A percentile compares a stretch with the other conserved stretches of the same genome.
Evolutionary conservation across 139 green algal genomes (phyloP).

Genomic region (Chlamydomonas asymmetrica): DNA sequence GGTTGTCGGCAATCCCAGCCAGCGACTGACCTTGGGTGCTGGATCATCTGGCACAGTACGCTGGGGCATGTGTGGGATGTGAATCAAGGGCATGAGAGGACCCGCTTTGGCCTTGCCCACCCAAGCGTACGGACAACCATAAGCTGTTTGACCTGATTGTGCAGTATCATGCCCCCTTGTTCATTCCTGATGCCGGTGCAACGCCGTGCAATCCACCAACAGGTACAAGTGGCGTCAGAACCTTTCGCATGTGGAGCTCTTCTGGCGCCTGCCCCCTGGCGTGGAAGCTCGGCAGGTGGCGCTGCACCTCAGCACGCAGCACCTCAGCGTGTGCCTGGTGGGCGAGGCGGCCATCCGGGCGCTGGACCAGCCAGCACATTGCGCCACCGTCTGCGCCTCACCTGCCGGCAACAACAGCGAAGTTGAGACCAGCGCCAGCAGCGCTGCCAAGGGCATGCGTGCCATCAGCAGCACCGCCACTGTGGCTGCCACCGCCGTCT

Average conservation of each 20-base stretch:
- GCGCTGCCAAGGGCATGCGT: too few species aligned
- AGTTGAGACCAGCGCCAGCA: too few species aligned
- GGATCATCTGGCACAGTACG: background rate
- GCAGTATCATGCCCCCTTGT: background rate
- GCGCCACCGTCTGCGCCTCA: too few species aligned
- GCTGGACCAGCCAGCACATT: too few species aligned
- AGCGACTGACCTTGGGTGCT: background rate
- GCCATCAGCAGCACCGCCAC: too few species aligned
- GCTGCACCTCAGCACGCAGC: background rate
- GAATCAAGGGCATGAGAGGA: background rate
- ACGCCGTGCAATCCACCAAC: background rate
- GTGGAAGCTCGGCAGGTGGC: constrained; percentile 2
- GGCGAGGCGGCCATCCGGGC: constrained; percentile 33
- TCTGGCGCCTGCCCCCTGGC: constrained; percentile 55
- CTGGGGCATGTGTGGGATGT: background rate
- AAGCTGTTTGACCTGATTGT: background rate
- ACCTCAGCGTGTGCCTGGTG: constrained; percentile 44
- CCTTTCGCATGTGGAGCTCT: constrained; percentile 79
- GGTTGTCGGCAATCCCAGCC: background rate
- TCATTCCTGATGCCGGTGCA: background rate
- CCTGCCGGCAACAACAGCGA: too few species aligned
- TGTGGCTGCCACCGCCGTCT: too few species aligned
- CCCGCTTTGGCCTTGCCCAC: background rate
- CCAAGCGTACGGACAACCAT: background rate
- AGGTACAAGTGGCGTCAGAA: constrained; percentile 86